These are phyloP conservation scores for Eimeria maxima DNA, from an alignment of 169 alveolate species.

Conservation along the genomic window DNA sequence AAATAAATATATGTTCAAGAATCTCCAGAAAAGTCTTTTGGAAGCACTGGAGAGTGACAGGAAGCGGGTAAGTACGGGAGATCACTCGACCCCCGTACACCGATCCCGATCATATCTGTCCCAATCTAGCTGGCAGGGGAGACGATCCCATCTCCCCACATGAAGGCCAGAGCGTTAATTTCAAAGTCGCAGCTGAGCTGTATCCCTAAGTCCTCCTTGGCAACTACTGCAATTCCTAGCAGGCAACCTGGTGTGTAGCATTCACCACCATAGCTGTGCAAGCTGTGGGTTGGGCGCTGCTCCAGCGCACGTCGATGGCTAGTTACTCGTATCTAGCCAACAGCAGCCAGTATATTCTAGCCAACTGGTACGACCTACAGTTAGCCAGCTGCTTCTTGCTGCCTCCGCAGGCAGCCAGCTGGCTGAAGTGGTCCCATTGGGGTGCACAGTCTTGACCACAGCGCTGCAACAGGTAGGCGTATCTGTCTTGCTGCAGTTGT, in stretches of 20 bases:
- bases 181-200: not conserved
- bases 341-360: too few species aligned
- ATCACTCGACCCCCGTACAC: not conserved
- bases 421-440: not conserved
- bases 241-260: not conserved
- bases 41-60: not conserved
- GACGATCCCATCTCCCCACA: not conserved
- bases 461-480: not conserved
- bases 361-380: too few species aligned
- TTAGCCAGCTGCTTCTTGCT: not conserved
- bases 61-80: not conserved
- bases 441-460: not conserved
- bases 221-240: not conserved
- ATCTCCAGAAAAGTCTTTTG: too few species aligned
- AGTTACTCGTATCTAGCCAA: not conserved
- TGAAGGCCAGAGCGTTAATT: not conserved
- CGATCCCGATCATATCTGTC: not conserved
- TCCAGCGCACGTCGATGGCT: not conserved
- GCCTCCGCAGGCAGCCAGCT: not conserved
- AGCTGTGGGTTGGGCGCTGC: not conserved
- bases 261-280: not conserved
- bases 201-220: not conserved
- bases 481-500: not conserved
- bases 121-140: too few species aligned
- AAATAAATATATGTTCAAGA: not conserved